phyloP scores from a whole-genome alignment of 495 filamentous ascomycete species.

The Immersiella caudata region DNA sequence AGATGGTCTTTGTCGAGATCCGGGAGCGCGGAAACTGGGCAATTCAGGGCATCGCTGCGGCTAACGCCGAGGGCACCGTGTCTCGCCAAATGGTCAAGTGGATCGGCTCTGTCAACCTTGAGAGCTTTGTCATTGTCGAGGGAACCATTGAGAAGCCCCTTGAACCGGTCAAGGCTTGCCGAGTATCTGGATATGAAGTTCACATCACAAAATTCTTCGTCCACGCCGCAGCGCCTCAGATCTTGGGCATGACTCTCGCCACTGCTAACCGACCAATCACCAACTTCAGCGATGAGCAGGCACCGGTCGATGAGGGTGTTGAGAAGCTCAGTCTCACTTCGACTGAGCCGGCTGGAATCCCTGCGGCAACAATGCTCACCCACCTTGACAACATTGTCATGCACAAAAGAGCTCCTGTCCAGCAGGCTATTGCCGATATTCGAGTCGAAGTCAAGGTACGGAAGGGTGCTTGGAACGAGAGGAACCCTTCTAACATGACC shows the following conservation, averaged over 20 bases:
- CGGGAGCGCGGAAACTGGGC: conserved; percentile 76
- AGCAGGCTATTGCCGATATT: conserved; percentile 80
- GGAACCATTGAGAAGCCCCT: conserved; percentile 78
- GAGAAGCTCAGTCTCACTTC: conserved; percentile 54
- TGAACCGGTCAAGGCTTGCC: conserved; percentile 79
- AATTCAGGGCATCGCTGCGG: conserved; percentile 69
- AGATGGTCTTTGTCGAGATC: conserved; percentile 90
- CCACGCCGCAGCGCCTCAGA: conserved; percentile 59
- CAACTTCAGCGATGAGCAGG: conserved; percentile 65
- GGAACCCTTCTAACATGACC: too few species aligned
- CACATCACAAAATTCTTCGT: conserved; percentile 85
- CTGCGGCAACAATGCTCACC: conserved; percentile 71
- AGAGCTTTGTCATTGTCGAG: conserved; percentile 82
- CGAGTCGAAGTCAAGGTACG: conserved; percentile 70
- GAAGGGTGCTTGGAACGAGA: too few species aligned
- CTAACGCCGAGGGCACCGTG: conserved; percentile 56
- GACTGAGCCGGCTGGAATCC: conserved; percentile 53
- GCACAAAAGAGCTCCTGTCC: conserved; percentile 84
- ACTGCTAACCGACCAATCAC: conserved; percentile 68
- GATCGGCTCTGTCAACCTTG: conserved; percentile 72
- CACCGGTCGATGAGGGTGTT: conserved; percentile 60
- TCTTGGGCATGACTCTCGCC: conserved; percentile 69
- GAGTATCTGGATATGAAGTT: conserved; percentile 75
- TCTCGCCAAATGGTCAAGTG: conserved; percentile 94
- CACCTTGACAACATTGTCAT: conserved; percentile 88